Evolutionary conservation across 768 basidiomycete species (phyloP), one percentile per base, ranked within the genome.

Genomic region (Hypholoma sublateritium): DNA sequence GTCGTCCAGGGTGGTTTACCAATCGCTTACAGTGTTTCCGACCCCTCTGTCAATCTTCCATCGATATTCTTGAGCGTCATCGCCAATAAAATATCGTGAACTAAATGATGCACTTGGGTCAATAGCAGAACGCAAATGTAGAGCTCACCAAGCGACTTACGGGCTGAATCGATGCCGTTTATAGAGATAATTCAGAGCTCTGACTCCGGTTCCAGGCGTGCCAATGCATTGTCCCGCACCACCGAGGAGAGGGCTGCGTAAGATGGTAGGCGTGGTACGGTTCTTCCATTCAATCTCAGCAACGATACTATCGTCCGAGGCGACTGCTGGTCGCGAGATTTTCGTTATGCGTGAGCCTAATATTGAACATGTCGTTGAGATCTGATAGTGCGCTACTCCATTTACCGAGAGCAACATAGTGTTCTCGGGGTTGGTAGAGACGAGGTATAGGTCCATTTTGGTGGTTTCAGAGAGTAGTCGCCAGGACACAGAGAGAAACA

Each of bases 361-460:
- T 32, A 67, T 66, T 28, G 66, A 58, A 47, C 74, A 69, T 55
- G 68, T 61, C 17, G 83, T 84, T 22, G 66, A 68, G 58, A 83
- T 71, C 55, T 73, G 73, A 63, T 82, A 85, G 59, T 81, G 79
- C 17, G 77, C 72, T 37, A 76, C 74, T 24, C 82, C 81, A 60
- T 80, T 80, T 19, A 77, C 66, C 13, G 82, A 82, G 24, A 83
- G 72, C 45, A 85, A 69, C 13, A 75, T 72, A 7, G 80, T 80
- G 53, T 76, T 73, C 59, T 78, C 73, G 7, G 80, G 80, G 58
- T 82, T 75, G 65, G 82, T 79, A 25, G 77, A 79, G 16, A 78
- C 67, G 48, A 85, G 76, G 65, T 80, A 83, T 14, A 84, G 70
- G 53, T 82, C 78, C 82, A 84, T 83, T 42, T 37, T 42, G 17